Percentiles rank a stretch among this genome's conserved stretches.
These are phyloP conservation scores for Glomus cerebriforme DNA, from an alignment of 192 early-diverging fungal species.

Conservation along the genomic window DNA sequence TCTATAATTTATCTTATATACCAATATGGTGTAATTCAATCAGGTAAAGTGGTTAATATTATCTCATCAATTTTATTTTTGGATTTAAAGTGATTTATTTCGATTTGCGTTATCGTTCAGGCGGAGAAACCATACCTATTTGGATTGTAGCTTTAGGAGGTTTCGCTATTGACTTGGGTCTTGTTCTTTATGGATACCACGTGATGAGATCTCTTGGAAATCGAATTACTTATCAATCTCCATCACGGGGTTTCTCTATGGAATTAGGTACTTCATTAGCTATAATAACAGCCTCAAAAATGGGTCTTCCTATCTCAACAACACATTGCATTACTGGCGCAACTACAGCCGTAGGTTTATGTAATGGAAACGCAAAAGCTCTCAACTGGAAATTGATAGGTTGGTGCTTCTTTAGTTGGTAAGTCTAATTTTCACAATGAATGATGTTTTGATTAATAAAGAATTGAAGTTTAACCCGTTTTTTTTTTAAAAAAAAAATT, in stretches of 20 bases:
- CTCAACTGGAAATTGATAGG: conserved; percentile 79
- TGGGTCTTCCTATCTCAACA: conserved; percentile 84
- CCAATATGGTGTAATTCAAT: conserved; percentile 41
- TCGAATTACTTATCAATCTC: conserved; percentile 82
- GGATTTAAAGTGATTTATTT: too few relatives aligned
- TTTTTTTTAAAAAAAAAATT: too few relatives aligned
- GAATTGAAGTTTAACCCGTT: too few relatives aligned
- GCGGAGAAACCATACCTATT: conserved; percentile 34
- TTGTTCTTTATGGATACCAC: conserved; percentile 71
- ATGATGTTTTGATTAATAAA: too few relatives aligned
- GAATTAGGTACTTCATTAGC: conserved; percentile 79
- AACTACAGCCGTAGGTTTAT: conserved; percentile 71
- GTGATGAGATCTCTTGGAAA: conserved; percentile 82
- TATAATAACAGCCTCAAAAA: conserved; percentile 78
- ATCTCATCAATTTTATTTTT: too few relatives aligned
- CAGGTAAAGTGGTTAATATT: too few relatives aligned
- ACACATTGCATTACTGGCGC: conserved; percentile 88
- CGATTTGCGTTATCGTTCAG: conserved; percentile 32
- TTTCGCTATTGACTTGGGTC: conserved; percentile 74
- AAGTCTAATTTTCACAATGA: background rate
- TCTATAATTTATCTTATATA: conserved; percentile 75
- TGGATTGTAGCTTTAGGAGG: conserved; percentile 42
- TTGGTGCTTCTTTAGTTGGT: conserved; percentile 71
- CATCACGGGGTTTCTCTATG: conserved; percentile 78
- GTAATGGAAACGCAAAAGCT: conserved; percentile 60